Evolutionary conservation across 2,329 filamentous ascomycete species (phyloP).

Genomic region (Dothistroma septosporum): DNA sequence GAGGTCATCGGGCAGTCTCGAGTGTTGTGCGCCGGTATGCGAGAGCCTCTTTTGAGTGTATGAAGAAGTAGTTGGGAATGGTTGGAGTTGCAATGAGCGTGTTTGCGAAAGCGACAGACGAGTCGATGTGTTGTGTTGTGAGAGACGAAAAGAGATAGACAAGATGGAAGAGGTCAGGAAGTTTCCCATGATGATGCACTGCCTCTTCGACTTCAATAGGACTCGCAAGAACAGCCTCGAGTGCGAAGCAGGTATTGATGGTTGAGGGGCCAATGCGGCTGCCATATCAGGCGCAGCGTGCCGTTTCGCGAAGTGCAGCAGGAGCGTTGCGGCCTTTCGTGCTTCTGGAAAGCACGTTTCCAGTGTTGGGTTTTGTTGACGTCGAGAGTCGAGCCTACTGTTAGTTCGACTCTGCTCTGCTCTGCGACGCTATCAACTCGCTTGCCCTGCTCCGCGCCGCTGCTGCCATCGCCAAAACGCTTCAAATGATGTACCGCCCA

Average conservation of each 20-base stretch:
- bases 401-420: background rate
- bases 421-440: background rate
- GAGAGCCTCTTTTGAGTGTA: slow-evolving; percentile 14
- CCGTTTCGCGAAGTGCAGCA: background rate
- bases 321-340: background rate
- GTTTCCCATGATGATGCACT: slow-evolving; percentile 12
- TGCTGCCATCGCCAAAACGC: too few species aligned
- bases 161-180: slow-evolving; percentile 8
- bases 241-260: slow-evolving; percentile 3
- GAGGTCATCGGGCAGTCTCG: background rate
- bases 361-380: background rate
- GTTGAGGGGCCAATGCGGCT: background rate
- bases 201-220: slow-evolving; percentile 10
- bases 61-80: slow-evolving; percentile 36
- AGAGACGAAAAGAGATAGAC: slow-evolving; percentile 8
- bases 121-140: slow-evolving; percentile 18
- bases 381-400: background rate
- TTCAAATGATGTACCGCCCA: too few species aligned
- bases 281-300: slow-evolving; percentile 1
- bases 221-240: slow-evolving; percentile 8
- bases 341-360: background rate
- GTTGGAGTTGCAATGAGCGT: slow-evolving; percentile 28
- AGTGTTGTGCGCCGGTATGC: background rate
- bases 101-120: slow-evolving; percentile 20
- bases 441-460: background rate